These are phyloP conservation scores for Boletellus deceptivus DNA, from an alignment of 1,284 basidiomycete genomes.

Conservation along the genomic window DNA sequence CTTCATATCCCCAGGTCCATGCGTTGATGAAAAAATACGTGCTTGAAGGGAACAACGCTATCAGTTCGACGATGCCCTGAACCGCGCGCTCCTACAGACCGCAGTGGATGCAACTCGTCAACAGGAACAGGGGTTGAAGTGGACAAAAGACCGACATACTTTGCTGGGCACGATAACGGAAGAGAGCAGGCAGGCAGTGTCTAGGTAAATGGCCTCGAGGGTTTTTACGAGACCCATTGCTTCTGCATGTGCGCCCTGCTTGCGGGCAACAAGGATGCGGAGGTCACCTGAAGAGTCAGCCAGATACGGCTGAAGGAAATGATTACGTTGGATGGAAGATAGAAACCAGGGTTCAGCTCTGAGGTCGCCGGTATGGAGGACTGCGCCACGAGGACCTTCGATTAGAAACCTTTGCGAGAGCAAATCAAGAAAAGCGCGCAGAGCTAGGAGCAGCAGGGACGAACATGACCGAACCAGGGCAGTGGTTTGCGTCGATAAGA, in stretches of 20 bases:
- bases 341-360: conserved; percentile 83
- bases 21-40: conserved; percentile 85
- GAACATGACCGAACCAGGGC: conserved; percentile 90
- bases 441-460: conserved; percentile 18
- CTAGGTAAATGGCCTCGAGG: conserved; percentile 83
- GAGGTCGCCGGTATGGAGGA: conserved; percentile 92
- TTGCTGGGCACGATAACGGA: conserved; percentile 68
- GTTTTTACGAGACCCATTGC: conserved; percentile 36
- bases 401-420: conserved; percentile 80
- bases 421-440: neutral
- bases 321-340: conserved; percentile 62
- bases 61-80: conserved; percentile 63
- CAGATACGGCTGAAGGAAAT: conserved; percentile 70
- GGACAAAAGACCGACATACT: conserved; percentile 41
- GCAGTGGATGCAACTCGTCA: neutral
- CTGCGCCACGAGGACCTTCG: conserved; percentile 65
- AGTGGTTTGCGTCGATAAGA: conserved; percentile 90
- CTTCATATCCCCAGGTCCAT: conserved; percentile 95
- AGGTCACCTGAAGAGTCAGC: conserved; percentile 31
- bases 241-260: conserved; percentile 21
- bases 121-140: neutral
- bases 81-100: conserved; percentile 60
- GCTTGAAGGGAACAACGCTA: conserved; percentile 61
- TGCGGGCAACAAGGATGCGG: conserved; percentile 27
- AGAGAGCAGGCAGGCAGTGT: conserved; percentile 72